Evolutionary conservation across 495 filamentous ascomycete species (phyloP), one percentile per base, ranked within the genome.

Genomic region (Penicillium lividum): DNA sequence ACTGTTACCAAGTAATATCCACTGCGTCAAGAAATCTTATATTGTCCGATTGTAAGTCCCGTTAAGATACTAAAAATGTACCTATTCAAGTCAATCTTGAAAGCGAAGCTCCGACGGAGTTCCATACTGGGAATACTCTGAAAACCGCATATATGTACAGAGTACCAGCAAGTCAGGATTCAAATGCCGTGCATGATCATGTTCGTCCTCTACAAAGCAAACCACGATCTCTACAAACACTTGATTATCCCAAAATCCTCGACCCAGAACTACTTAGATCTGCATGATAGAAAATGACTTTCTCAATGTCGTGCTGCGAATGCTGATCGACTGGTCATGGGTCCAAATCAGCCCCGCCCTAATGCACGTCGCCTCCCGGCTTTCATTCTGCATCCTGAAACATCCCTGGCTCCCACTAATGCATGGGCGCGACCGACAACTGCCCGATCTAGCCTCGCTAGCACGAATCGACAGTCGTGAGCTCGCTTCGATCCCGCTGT

Each of bases 271-370:
- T 47, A 27, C 25, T 25, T 47, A 30, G 52, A 13, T 29, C 54
- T 57, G 47, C 47, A 60, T 16, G 7, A 43, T 33, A 57, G 31
- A 54, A 27, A 18, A 53, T 58, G 56, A 50, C 42, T 48, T 30
- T 7, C 46, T 31, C 44, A 25, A 6, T 22, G 42, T 44, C n/a
- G 50, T 29, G 31, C 30, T 45, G 48, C 49, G 16, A 27, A 54
- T 62, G 46, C 54, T 50, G 56, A 57, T 56, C 40, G 45, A 42
- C 47, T 5, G 33, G 59, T 63, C 59, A 68, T 59, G 57, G 54
- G 63, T 54, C 49, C 54, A n/a, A 38, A 44, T 29, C 10, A 27
- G 52, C 47, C 57, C 57, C 53, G 58, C 45, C 33, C 45, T 28
- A 42, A 51, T 33, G 47, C 54, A 53, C 49, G 18, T 54, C 36